A percentile compares a stretch with the other conserved stretches of the same genome.
Conservation (phyloP, 2,329 filamentous ascomycete species). For the Dactylellina sp. region DNA sequence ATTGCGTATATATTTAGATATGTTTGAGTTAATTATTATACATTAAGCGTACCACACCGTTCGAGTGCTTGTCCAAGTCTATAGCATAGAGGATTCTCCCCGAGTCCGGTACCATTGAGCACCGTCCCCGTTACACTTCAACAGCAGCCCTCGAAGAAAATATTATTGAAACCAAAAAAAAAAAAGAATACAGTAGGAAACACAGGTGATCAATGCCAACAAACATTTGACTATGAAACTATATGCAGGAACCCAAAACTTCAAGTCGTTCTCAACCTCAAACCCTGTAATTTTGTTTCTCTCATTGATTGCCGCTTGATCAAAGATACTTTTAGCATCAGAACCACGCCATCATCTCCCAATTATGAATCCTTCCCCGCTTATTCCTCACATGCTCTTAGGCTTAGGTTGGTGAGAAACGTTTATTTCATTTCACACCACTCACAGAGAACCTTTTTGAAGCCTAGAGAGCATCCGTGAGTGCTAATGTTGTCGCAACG, state of each 20-base stretch:
- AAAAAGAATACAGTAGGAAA: background rate
- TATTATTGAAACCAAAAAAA: constrained; percentile 5
- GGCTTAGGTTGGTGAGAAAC: background rate
- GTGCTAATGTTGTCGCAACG: constrained; percentile 33
- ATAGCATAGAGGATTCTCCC: constrained; percentile 8
- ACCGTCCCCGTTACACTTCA: background rate
- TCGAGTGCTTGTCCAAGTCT: background rate
- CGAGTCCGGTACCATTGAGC: constrained; percentile 1
- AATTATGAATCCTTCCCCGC: background rate
- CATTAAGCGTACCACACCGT: background rate
- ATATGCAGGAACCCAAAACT: constrained; percentile 8
- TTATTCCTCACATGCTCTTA: background rate
- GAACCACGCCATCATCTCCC: background rate
- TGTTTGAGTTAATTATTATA: constrained; percentile 24
- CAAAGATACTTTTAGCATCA: no score
- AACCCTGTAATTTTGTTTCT: background rate
- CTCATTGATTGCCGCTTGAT: background rate
- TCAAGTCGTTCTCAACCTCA: background rate
- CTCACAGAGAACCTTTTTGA: constrained; percentile 39
- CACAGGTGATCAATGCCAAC: background rate
- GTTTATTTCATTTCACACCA: constrained; percentile 30
- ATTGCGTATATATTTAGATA: constrained; percentile 17
- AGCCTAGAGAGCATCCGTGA: constrained; percentile 33
- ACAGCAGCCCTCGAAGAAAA: background rate
- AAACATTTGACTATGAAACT: constrained; percentile 4